Percentiles rank a stretch among this genome's conserved stretches.
These are phyloP conservation scores for Cytospora paraplurivora DNA, from an alignment of 2,329 filamentous ascomycete species.

Conservation along the genomic window DNA sequence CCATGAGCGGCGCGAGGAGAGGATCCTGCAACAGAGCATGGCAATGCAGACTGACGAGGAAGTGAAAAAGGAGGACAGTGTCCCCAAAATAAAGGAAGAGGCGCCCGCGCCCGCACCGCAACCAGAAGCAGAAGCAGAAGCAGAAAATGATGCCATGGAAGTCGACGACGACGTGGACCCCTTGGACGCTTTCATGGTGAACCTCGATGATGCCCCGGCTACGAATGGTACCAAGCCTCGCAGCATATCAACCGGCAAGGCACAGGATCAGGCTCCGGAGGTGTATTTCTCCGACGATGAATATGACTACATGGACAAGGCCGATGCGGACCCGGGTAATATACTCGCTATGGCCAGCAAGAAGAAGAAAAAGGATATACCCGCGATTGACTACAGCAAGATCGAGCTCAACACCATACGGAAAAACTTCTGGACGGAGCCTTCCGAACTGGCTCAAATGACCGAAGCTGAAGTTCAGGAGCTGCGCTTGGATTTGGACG, in stretches of 20 bases:
- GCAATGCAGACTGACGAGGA: conserved; percentile 47
- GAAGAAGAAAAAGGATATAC: conserved; percentile 96
- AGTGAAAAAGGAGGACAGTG: conserved; percentile 35
- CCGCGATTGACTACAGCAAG: conserved; percentile 82
- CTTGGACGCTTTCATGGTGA: conserved; percentile 95
- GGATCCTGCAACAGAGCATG: conserved; percentile 54
- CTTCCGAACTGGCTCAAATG: conserved; percentile 78
- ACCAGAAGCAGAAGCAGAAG: conserved; percentile 17
- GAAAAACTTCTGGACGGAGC: conserved; percentile 94
- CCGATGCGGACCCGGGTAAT: conserved; percentile 49
- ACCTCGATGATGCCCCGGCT: conserved; percentile 55
- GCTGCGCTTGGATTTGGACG: conserved; percentile 84
- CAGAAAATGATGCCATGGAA: conserved; percentile 53
- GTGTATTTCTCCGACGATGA: conserved; percentile 90
- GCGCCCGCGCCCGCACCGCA: conserved; percentile 29
- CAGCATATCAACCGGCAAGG: conserved; percentile 44
- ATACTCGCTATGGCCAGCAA: conserved; percentile 59
- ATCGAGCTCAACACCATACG: conserved; percentile 82
- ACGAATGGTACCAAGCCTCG: conserved; percentile 29
- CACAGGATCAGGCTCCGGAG: conserved; percentile 69
- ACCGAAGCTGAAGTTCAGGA: conserved; percentile 81
- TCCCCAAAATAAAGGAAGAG: conserved; percentile 30
- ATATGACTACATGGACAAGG: conserved; percentile 54
- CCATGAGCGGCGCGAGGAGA: conserved; percentile 79
- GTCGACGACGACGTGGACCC: conserved; percentile 79